Evolutionary conservation across 169 alveolate species (phyloP).

Genomic region (Perkinsus chesapeaki): DNA sequence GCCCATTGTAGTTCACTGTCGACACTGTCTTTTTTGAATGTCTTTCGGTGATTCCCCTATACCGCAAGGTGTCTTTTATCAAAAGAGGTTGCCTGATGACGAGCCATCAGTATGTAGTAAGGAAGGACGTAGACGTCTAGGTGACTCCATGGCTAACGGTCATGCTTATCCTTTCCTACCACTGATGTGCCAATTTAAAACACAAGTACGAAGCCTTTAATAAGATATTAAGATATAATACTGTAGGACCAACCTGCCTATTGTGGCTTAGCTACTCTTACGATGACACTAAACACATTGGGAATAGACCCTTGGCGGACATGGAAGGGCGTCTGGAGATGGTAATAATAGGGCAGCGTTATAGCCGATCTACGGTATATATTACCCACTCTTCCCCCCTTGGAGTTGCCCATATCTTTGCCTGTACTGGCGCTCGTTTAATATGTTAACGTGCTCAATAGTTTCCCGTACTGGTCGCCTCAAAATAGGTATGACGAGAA

Average conservation of each 20-base stretch:
- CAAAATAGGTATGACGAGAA: neutral
- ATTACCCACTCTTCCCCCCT: too few relatives aligned
- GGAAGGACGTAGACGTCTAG: neutral
- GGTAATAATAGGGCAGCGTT: constrained; percentile 45
- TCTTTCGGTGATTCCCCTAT: too few relatives aligned
- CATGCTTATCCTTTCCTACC: neutral
- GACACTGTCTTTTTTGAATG: too few relatives aligned
- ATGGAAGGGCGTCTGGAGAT: constrained; percentile 63
- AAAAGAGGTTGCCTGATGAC: neutral
- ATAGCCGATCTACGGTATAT: too few relatives aligned
- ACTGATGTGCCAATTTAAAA: neutral
- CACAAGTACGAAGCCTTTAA: neutral
- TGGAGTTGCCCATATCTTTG: too few relatives aligned
- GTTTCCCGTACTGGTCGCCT: neutral
- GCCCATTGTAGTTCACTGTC: too few relatives aligned
- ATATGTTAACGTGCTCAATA: constrained; percentile 30
- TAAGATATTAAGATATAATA: neutral
- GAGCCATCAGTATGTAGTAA: neutral
- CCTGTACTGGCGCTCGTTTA: too few relatives aligned
- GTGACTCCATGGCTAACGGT: neutral
- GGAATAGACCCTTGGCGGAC: constrained; percentile 44
- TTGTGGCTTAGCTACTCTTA: constrained; percentile 51
- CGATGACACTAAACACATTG: constrained; percentile 48
- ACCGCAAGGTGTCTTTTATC: neutral
- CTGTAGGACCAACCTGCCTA: constrained; percentile 44